Evolutionary conservation across 2,329 filamentous ascomycete species (phyloP).

Genomic region (Scleromitrula shiraiana): DNA sequence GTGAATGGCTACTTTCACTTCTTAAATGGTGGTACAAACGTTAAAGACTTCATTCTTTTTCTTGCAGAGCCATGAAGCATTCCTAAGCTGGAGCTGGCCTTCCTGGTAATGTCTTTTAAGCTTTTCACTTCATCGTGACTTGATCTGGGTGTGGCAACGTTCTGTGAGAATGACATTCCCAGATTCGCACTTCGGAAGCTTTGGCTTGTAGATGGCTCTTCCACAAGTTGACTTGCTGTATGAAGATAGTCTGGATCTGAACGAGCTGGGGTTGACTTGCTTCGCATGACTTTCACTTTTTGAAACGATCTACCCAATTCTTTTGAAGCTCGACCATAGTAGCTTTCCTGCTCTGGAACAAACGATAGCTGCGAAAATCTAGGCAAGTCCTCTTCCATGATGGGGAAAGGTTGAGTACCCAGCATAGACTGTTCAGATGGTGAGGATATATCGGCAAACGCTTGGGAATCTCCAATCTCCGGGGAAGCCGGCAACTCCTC

Average conservation of each 20-base stretch:
- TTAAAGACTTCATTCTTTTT: conserved; percentile 5
- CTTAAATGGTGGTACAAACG: conserved; percentile 8
- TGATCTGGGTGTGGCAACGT: neutral
- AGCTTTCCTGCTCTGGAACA: conserved; percentile 2
- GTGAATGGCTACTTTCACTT: neutral
- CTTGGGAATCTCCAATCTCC: conserved; percentile 1
- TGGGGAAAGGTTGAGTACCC: neutral
- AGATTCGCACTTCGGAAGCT: conserved; percentile 1
- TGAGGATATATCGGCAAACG: neutral
- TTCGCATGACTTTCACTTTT: neutral
- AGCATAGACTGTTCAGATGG: neutral
- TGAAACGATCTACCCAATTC: neutral
- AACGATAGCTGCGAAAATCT: conserved; percentile 6
- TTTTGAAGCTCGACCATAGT: conserved; percentile 12
- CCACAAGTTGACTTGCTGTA: neutral
- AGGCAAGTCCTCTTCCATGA: neutral
- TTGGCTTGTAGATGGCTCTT: neutral
- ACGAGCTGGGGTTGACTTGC: conserved; percentile 6
- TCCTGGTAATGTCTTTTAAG: conserved; percentile 4
- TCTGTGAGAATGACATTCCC: neutral
- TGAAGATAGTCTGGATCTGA: neutral
- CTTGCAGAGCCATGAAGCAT: conserved; percentile 2
- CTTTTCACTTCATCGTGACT: neutral
- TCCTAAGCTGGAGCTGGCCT: conserved; percentile 2
- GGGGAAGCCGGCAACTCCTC: neutral